phyloP scores from a whole-genome alignment of 2,329 filamentous ascomycete species.

The Sarocladiaceae sp. region DNA sequence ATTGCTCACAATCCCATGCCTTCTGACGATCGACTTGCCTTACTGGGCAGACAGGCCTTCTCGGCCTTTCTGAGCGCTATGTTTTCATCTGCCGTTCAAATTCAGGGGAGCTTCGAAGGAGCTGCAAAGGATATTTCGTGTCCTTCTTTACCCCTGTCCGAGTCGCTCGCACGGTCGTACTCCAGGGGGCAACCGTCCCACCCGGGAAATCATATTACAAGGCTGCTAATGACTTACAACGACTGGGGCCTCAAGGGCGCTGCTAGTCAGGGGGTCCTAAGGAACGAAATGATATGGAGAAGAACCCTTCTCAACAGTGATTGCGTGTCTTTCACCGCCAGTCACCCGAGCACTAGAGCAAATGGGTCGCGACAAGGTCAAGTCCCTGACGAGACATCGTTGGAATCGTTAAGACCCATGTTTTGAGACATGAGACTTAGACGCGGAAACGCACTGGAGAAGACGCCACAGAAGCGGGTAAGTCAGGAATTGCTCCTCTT shows the following conservation, averaged over 20 bases:
- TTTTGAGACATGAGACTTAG: too few relatives aligned
- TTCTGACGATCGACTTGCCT: neutral
- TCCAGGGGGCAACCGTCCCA: neutral
- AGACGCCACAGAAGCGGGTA: conserved; percentile 1
- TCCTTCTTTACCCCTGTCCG: neutral
- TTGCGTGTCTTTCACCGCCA: neutral
- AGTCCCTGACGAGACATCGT: neutral
- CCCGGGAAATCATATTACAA: conserved; percentile 4
- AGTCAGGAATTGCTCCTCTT: neutral
- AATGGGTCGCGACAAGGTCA: too few relatives aligned
- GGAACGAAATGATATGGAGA: neutral
- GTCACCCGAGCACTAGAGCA: neutral
- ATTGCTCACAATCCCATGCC: neutral
- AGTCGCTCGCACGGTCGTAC: neutral
- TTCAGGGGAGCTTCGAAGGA: neutral
- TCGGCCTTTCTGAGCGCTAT: too few relatives aligned
- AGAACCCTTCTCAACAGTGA: neutral
- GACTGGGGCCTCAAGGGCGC: neutral
- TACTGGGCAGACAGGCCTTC: neutral
- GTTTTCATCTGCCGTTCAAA: too few relatives aligned
- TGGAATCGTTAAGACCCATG: neutral
- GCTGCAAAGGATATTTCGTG: neutral
- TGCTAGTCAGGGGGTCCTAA: neutral
- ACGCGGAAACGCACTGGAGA: too few relatives aligned
- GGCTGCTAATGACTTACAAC: conserved; percentile 1